phyloP scores from a whole-genome alignment of 2,329 filamentous ascomycete species.

The Colletotrichum costaricense region DNA sequence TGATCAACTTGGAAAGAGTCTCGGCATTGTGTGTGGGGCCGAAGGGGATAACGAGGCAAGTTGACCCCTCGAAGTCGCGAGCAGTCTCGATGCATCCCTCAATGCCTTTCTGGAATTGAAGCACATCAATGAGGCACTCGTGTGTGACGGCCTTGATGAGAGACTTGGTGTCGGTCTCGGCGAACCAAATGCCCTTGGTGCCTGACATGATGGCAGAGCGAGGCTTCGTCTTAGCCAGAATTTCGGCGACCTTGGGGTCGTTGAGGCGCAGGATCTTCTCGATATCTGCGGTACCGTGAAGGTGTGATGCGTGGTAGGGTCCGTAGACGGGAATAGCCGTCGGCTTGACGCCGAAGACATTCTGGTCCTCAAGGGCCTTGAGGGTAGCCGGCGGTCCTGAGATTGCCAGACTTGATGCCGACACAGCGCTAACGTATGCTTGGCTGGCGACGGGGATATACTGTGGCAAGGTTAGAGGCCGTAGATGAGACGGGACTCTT shows the following conservation, averaged over 20 bases:
- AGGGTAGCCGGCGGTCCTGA: slow-evolving; percentile 66
- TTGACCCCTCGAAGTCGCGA: slow-evolving; percentile 50
- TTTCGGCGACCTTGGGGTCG: slow-evolving; percentile 50
- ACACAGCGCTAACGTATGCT: slow-evolving; percentile 66
- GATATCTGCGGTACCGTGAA: slow-evolving; percentile 58
- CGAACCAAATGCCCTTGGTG: slow-evolving; percentile 56
- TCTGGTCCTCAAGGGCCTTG: slow-evolving; percentile 53
- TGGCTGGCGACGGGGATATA: slow-evolving; percentile 56
- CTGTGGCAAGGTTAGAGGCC: slow-evolving; percentile 40
- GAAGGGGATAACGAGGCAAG: slow-evolving; percentile 59
- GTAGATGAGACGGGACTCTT: slow-evolving; percentile 25
- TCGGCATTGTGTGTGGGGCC: slow-evolving; percentile 62
- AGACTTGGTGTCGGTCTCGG: slow-evolving; percentile 51
- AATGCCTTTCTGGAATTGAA: slow-evolving; percentile 60
- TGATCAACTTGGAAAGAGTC: slow-evolving; percentile 57
- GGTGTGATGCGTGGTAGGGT: slow-evolving; percentile 67
- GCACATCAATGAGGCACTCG: slow-evolving; percentile 62
- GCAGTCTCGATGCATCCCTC: slow-evolving; percentile 58
- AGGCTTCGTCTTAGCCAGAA: slow-evolving; percentile 55
- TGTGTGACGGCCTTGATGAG: slow-evolving; percentile 56
- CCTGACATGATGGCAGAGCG: slow-evolving; percentile 63
- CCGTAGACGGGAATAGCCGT: slow-evolving; percentile 65
- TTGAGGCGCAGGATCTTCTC: slow-evolving; percentile 58
- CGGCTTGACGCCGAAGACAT: slow-evolving; percentile 53
- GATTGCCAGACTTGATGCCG: slow-evolving; percentile 60